These are phyloP conservation scores for Galerina sulciceps DNA, from an alignment of 768 basidiomycete species.

Conservation along the genomic window DNA sequence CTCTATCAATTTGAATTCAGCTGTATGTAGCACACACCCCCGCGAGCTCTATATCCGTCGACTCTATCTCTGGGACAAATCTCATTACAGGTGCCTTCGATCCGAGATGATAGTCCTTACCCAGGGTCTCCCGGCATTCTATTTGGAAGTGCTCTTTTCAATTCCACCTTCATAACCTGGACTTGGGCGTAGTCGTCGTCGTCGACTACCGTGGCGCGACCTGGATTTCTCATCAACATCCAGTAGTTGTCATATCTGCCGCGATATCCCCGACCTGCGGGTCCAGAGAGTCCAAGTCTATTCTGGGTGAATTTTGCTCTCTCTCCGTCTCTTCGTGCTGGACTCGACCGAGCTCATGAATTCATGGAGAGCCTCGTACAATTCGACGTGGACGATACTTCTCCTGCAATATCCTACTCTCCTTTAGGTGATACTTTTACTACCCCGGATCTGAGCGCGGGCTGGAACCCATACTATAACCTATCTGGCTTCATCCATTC, in stretches of 20 bases:
- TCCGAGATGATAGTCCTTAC: not conserved
- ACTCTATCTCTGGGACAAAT: conserved; percentile 10
- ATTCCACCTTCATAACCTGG: not conserved
- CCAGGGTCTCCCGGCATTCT: conserved; percentile 4
- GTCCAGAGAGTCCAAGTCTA: conserved; percentile 12
- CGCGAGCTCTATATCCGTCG: conserved; percentile 19
- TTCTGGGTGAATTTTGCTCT: not conserved
- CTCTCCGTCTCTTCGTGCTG: conserved; percentile 20
- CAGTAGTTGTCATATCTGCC: conserved; percentile 1
- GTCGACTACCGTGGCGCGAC: not conserved
- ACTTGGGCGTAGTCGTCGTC: not conserved
- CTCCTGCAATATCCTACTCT: conserved; percentile 62
- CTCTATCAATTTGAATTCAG: too few species aligned
- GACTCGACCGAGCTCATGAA: conserved; percentile 23
- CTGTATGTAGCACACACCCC: conserved; percentile 8
- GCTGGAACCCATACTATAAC: conserved; percentile 73
- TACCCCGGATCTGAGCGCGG: conserved; percentile 49
- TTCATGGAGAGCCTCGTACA: conserved; percentile 34
- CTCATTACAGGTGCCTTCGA: not conserved
- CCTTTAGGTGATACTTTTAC: conserved; percentile 63
- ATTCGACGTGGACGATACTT: conserved; percentile 67
- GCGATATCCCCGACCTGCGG: conserved; percentile 7
- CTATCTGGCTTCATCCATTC: conserved; percentile 49
- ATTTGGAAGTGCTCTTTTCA: too few species aligned
- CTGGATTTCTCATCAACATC: conserved; percentile 1